phyloP scores from a whole-genome alignment of 1,139 yeast genomes.

The Sporopachydermia cereana region DNA sequence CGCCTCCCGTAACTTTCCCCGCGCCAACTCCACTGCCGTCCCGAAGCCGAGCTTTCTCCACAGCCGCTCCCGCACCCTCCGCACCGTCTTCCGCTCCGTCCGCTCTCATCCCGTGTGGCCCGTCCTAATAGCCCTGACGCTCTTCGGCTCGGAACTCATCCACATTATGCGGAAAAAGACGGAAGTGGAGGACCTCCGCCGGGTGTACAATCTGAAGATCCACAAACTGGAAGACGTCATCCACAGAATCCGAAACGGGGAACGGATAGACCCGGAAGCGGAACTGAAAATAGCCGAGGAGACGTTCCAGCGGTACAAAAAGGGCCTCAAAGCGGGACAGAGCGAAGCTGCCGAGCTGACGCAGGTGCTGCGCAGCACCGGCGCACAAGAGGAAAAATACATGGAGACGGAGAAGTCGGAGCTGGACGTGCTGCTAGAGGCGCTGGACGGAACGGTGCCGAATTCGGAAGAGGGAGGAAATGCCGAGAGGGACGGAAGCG shows the following conservation, averaged over 20 bases:
- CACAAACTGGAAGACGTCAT: slow-evolving; percentile 23
- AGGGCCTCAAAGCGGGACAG: background rate
- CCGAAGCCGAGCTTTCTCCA: too few relatives aligned
- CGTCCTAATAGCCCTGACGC: slow-evolving; percentile 18
- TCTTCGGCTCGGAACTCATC: slow-evolving; percentile 24
- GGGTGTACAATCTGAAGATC: slow-evolving; percentile 23
- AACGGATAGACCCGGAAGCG: slow-evolving; percentile 18
- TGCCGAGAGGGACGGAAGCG: too few relatives aligned
- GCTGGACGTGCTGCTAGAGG: too few relatives aligned
- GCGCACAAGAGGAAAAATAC: too few relatives aligned
- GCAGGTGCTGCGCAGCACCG: too few relatives aligned
- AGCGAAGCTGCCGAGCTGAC: background rate
- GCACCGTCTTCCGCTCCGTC: background rate
- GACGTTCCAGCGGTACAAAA: slow-evolving; percentile 18
- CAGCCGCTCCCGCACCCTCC: too few relatives aligned
- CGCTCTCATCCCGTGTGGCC: slow-evolving; percentile 1
- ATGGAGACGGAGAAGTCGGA: too few relatives aligned
- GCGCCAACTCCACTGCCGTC: too few relatives aligned
- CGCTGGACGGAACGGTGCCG: too few relatives aligned
- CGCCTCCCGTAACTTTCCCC: too few relatives aligned
- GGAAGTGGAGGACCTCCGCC: slow-evolving; percentile 28
- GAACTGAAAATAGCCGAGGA: slow-evolving; percentile 25
- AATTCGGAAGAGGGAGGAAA: too few relatives aligned
- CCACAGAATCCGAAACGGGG: slow-evolving; percentile 18
- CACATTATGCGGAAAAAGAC: slow-evolving; percentile 28